A percentile compares a stretch with the other conserved stretches of the same genome.
phyloP scores from a whole-genome alignment of 2,329 filamentous ascomycete species.

The Huntiella moniliformis region DNA sequence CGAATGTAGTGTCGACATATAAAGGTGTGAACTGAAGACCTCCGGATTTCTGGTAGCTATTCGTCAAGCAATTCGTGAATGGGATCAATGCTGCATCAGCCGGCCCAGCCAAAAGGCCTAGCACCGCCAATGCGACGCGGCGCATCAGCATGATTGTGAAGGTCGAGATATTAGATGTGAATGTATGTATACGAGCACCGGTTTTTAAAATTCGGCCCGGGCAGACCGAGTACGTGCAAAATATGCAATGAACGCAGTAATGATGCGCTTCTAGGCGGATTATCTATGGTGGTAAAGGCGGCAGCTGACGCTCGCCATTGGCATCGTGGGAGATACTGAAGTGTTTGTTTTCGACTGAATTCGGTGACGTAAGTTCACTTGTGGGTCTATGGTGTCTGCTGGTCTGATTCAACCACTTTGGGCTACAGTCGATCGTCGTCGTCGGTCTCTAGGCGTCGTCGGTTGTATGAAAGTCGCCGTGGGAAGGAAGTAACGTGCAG shows the following conservation, averaged over 20 bases:
- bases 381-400: no score
- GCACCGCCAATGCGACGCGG: constrained; percentile 5
- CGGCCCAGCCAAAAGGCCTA: constrained; percentile 23
- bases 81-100: constrained; percentile 47
- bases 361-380: no score
- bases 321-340: constrained; percentile 7
- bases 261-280: no score
- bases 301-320: constrained; percentile 11
- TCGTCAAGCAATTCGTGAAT: constrained; percentile 68
- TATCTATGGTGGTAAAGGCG: constrained; percentile 2
- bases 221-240: constrained; percentile 5
- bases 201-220: constrained; percentile 3
- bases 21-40: constrained; percentile 66
- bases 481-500: no score
- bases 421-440: no score
- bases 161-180: neutral
- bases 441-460: no score
- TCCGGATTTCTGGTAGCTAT: constrained; percentile 37
- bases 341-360: no score
- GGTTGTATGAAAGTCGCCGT: no score
- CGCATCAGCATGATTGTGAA: constrained; percentile 15
- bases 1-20: constrained; percentile 56
- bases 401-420: no score
- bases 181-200: neutral
- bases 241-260: no score